A percentile compares a stretch with the other conserved stretches of the same genome.
phyloP scores from a whole-genome alignment of 805 yeast genomes.

The Myxozyma sirexii region DNA sequence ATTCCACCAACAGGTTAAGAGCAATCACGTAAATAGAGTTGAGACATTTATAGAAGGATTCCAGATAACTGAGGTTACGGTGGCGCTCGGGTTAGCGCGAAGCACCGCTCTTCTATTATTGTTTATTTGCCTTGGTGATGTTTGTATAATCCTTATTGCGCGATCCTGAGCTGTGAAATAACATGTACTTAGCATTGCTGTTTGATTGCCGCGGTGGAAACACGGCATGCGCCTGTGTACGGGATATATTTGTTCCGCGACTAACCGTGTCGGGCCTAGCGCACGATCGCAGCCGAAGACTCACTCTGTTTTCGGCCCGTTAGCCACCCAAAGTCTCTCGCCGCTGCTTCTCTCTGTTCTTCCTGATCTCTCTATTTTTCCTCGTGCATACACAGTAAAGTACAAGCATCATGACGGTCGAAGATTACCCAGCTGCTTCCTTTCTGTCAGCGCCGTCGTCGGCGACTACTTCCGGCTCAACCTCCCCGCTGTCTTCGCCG shows the following conservation, averaged over 20 bases:
- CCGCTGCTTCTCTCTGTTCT: neutral
- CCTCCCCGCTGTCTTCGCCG: slow-evolving; percentile 6
- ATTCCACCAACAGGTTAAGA: too few species aligned
- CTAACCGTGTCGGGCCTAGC: neutral
- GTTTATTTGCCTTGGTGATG: too few species aligned
- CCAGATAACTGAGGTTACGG: neutral
- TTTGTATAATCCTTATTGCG: too few species aligned
- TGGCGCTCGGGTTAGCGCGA: too few species aligned
- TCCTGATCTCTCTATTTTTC: neutral
- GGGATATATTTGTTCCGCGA: neutral
- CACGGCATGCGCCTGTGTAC: too few species aligned
- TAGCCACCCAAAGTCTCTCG: neutral
- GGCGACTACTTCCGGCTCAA: neutral
- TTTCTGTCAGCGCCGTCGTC: neutral
- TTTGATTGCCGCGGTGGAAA: too few species aligned
- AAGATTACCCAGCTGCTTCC: neutral
- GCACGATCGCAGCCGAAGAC: neutral
- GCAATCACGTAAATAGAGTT: neutral
- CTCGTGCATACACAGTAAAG: neutral
- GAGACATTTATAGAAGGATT: neutral
- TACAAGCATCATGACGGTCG: neutral
- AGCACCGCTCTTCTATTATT: too few species aligned
- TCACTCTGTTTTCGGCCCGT: neutral
- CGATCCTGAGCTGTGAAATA: too few species aligned
- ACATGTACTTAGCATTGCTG: too few species aligned